Percentiles rank a stretch among this genome's conserved stretches.
Conservation (phyloP, 192 early-diverging fungal species). For the Linderina pennispora region DNA sequence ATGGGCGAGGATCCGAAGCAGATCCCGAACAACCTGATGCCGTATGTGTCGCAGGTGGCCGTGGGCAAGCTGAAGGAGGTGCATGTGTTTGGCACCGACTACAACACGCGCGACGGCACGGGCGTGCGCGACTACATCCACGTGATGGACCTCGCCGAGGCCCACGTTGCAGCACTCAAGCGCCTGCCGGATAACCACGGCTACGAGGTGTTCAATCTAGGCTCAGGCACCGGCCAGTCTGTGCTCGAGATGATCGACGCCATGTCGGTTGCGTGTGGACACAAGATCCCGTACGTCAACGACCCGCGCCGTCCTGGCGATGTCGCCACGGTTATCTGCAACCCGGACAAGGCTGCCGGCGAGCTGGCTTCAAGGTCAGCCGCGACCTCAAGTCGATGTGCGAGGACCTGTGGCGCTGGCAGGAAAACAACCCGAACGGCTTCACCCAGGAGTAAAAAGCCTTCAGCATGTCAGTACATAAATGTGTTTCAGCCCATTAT, state of each 20-base stretch:
- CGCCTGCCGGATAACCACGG: conserved; percentile 56
- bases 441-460: too few relatives aligned
- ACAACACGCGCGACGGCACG: conserved; percentile 88
- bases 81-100: conserved; percentile 89
- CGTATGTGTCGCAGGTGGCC: conserved; percentile 81
- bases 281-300: conserved; percentile 67
- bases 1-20: conserved; percentile 90
- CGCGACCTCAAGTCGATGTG: conserved; percentile 59
- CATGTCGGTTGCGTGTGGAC: conserved; percentile 70
- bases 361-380: conserved; percentile 61
- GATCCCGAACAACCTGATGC: conserved; percentile 87
- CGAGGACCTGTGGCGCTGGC: conserved; percentile 67
- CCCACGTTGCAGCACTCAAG: conserved; percentile 78
- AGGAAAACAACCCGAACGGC: conserved; percentile 62
- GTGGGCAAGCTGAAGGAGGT: conserved; percentile 76
- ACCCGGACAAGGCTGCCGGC: conserved; percentile 56
- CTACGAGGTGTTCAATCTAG: conserved; percentile 80
- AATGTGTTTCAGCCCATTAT: too few relatives aligned
- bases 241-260: conserved; percentile 89
- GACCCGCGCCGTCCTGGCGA: conserved; percentile 72
- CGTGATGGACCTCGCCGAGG: conserved; percentile 87
- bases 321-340: conserved; percentile 78
- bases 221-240: conserved; percentile 86
- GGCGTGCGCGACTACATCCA: conserved; percentile 95
- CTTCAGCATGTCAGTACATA: too few relatives aligned